Evolutionary conservation across 2,329 filamentous ascomycete genomes (phyloP), one percentile per base, ranked within the genome.

Genomic region (Fusarium caatingaense): DNA sequence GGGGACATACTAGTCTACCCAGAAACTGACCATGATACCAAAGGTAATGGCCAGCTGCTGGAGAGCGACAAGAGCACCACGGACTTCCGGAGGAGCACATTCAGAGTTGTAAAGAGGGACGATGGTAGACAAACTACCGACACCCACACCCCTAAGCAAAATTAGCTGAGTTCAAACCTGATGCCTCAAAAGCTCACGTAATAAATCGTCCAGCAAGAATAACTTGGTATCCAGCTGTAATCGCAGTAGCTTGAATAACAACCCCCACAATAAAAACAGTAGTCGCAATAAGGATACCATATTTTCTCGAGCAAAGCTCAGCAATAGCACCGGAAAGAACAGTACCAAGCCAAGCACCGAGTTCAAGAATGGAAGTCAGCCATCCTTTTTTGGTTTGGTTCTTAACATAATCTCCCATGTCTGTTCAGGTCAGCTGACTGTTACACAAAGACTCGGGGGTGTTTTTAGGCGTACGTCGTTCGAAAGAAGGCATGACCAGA

Each of bases 321-420:
- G 91, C 91, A n/a, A 93, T 78, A 74, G 91, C 91, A 2, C 91
- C 90, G 4, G 88, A 91, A 42, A 91, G 83, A 5, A 94, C 79
- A 0, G 90, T 88, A 40, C 92, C 92, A n/a, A 93, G 76, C 91
- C 91, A 94, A 45, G 91, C 92, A 55, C 92, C 92, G 3, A 94
- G 86, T 76, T 93, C 91, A 27, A 94, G 87, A 68, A 93, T 93
- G 4, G 91, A 84, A 1, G 86, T 88, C 8, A 89, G 76, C 87
- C 86, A 89, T 18, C 87, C 87, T 72, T 88, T 88, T 68, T 85
- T 84, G 8, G 85, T 85, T 73, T 84, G 82, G 62, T 85, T 78
- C n/a, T 81, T 80, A 18, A 76, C 80, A 67, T 88, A 88, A 34
- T 83, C 82, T 51, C 84, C 86, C 86, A 88, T 89, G 61, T 89